phyloP scores from a whole-genome alignment of 176 grass and related monocot species.

The Oryza officinalis region DNA sequence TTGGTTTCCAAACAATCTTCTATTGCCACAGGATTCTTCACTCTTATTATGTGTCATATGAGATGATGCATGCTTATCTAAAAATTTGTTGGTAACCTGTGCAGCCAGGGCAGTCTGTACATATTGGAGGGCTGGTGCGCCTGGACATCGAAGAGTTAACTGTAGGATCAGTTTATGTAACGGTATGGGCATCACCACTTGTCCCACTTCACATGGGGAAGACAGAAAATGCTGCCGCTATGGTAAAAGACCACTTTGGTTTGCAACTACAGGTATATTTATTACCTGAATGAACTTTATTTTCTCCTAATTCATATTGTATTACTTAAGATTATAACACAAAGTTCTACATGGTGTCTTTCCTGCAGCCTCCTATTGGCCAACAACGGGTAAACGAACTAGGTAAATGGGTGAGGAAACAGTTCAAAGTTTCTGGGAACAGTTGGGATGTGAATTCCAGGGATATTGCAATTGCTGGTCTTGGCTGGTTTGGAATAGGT shows the following conservation, averaged over 20 bases:
- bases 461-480: conserved; percentile 79
- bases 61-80: neutral
- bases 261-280: conserved; percentile 71
- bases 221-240: conserved; percentile 54
- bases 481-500: conserved; percentile 81
- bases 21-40: conserved; percentile 1
- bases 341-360: conserved; percentile 12
- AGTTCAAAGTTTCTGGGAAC: conserved; percentile 60
- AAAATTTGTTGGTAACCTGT: conserved; percentile 1
- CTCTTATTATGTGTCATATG: neutral
- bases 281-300: neutral
- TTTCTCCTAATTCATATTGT: neutral
- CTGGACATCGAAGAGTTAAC: conserved; percentile 70
- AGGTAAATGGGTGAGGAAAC: conserved; percentile 75
- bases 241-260: conserved; percentile 74
- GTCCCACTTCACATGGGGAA: conserved; percentile 94
- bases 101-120: conserved; percentile 75
- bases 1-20: neutral
- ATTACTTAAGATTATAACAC: neutral
- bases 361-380: conserved; percentile 78
- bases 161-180: conserved; percentile 68
- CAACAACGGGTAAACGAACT: conserved; percentile 60
- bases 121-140: conserved; percentile 70
- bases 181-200: conserved; percentile 83
- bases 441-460: conserved; percentile 69